These are phyloP conservation scores for Sabuloglossum arenarium DNA, from an alignment of 495 filamentous ascomycete species.

Conservation along the genomic window DNA sequence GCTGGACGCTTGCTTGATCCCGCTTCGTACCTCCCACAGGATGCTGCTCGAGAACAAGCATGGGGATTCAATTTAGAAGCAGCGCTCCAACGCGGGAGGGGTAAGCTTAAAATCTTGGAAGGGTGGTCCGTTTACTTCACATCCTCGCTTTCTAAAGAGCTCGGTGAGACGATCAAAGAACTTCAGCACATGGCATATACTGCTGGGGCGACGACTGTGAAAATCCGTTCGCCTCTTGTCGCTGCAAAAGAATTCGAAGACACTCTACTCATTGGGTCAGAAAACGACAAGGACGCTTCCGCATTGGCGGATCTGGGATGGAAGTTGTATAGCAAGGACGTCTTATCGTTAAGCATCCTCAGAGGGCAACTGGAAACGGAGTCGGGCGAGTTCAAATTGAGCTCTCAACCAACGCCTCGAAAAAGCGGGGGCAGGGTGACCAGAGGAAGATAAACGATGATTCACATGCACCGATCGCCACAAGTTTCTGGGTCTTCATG, in stretches of 20 bases:
- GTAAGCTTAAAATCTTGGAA: constrained; percentile 11
- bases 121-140: constrained; percentile 18
- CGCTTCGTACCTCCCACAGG: constrained; percentile 11
- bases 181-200: constrained; percentile 15
- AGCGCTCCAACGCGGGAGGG: constrained; percentile 10
- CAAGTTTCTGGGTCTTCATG: not conserved
- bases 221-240: constrained; percentile 4
- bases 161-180: constrained; percentile 14
- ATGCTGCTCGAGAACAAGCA: constrained; percentile 13
- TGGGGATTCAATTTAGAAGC: constrained; percentile 16
- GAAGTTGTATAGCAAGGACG: not conserved
- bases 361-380: not conserved
- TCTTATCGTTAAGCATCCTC: constrained; percentile 4
- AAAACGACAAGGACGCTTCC: constrained; percentile 2
- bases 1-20: constrained; percentile 11
- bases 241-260: not conserved
- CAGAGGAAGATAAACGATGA: not conserved
- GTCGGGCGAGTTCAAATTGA: constrained; percentile 2
- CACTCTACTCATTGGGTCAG: not conserved
- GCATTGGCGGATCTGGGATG: constrained; percentile 1
- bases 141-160: constrained; percentile 13
- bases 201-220: constrained; percentile 12
- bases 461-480: not conserved
- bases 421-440: not conserved
- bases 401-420: not conserved